Evolutionary conservation across 225 moss, liverwort and hornwort genomes (phyloP).

Genomic region (Pseudisothecium myosuroides): DNA sequence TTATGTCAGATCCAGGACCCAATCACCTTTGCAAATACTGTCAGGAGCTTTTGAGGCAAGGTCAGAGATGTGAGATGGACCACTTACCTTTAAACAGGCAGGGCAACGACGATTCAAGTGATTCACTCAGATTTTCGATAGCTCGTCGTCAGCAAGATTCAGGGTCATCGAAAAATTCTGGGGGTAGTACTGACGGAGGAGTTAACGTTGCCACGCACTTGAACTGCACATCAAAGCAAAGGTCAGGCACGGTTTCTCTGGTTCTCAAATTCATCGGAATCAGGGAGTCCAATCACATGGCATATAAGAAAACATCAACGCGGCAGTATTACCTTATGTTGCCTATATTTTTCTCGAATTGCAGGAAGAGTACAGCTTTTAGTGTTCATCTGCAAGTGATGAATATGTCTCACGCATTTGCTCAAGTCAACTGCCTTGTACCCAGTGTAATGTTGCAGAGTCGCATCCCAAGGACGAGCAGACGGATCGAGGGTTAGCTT

Average conservation of each 20-base stretch:
- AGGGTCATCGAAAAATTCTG: background rate
- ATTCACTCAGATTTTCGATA: background rate
- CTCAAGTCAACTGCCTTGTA: constrained; percentile 47
- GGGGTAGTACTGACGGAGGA: background rate
- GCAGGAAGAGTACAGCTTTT: constrained; percentile 53
- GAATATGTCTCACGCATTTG: constrained; percentile 46
- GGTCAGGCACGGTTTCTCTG: constrained; percentile 4
- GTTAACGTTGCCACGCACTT: constrained; percentile 26
- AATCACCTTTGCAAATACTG: background rate
- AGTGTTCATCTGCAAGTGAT: constrained; percentile 54
- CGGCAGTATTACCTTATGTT: constrained; percentile 35
- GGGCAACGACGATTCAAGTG: background rate
- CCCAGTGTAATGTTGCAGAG: constrained; percentile 65
- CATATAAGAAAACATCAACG: background rate
- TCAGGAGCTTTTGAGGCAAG: background rate
- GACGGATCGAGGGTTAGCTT: constrained; percentile 55
- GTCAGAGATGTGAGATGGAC: background rate
- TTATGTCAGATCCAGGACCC: background rate
- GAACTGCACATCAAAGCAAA: background rate
- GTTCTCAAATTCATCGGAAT: background rate
- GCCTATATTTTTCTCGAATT: constrained; percentile 67
- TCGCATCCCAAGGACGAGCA: constrained; percentile 50
- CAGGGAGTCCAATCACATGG: background rate
- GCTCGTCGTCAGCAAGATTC: background rate
- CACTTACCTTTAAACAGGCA: background rate